Evolutionary conservation across 345 rosid genomes (phyloP).

Genomic region (Pugionium cornutum): DNA sequence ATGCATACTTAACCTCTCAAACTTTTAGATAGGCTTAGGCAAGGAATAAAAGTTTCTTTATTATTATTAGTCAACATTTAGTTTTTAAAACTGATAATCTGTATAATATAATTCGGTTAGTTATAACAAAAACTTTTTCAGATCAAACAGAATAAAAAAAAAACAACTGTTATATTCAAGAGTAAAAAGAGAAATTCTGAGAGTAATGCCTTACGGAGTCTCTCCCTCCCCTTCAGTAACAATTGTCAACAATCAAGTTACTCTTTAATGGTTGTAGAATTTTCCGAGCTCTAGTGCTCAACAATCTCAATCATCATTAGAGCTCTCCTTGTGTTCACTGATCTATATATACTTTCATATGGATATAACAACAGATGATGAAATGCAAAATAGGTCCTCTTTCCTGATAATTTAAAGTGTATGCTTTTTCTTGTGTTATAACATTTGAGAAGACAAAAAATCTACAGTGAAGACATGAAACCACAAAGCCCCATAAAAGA

Average conservation of each 20-base stretch:
- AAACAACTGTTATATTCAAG: too few relatives aligned
- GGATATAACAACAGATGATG: neutral
- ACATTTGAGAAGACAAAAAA: constrained; percentile 28
- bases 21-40: constrained; percentile 10
- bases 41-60: neutral
- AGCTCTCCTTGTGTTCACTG: constrained; percentile 7
- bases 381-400: constrained; percentile 25
- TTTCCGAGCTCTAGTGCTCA: constrained; percentile 28
- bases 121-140: too few relatives aligned
- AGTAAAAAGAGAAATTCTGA: too few relatives aligned
- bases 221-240: too few relatives aligned
- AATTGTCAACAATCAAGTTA: too few relatives aligned
- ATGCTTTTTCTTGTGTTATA: constrained; percentile 7
- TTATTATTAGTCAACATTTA: too few relatives aligned
- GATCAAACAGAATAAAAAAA: too few relatives aligned
- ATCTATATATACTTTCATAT: constrained; percentile 3
- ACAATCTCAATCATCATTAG: constrained; percentile 16
- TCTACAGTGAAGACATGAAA: constrained; percentile 36
- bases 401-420: constrained; percentile 25
- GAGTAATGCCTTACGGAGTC: too few relatives aligned
- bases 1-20: constrained; percentile 7
- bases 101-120: too few relatives aligned
- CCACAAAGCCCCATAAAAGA: constrained; percentile 31
- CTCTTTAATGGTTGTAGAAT: constrained; percentile 53
- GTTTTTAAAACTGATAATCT: too few relatives aligned